phyloP scores from a whole-genome alignment of 345 rosid genomes.

The Pugionium cornutum region DNA sequence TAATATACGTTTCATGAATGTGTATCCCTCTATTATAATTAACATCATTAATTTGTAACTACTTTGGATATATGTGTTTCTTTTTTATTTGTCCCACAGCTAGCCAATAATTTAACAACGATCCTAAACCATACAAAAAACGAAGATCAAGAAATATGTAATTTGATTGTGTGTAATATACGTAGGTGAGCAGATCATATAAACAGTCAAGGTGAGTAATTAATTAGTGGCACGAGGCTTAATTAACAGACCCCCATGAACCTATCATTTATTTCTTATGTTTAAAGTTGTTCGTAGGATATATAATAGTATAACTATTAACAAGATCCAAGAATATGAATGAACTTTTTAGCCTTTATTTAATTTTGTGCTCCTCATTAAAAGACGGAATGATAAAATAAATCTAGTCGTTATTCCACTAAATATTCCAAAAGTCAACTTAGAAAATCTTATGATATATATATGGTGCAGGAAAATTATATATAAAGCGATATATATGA shows the following conservation, averaged over 20 bases:
- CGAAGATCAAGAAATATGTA: too few species aligned
- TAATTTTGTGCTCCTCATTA: constrained; percentile 39
- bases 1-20: constrained; percentile 14
- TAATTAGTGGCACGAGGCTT: constrained; percentile 19
- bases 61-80: background rate
- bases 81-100: background rate
- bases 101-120: background rate
- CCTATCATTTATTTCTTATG: constrained; percentile 3
- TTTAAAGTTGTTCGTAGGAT: background rate
- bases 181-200: constrained; percentile 1
- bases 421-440: constrained; percentile 38
- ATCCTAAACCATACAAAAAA: background rate
- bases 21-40: constrained; percentile 1
- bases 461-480: constrained; percentile 26
- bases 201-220: constrained; percentile 10
- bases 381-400: constrained; percentile 26
- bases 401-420: constrained; percentile 37
- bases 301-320: background rate
- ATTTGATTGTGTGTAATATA: background rate
- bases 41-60: background rate
- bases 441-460: constrained; percentile 30
- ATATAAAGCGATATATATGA: constrained; percentile 30
- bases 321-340: constrained; percentile 38
- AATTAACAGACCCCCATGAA: constrained; percentile 17
- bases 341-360: constrained; percentile 30